Percentiles rank a stretch among this genome's conserved stretches.
Conservation (phyloP, 2,329 filamentous ascomycete species). For the Penicillium sp. region DNA sequence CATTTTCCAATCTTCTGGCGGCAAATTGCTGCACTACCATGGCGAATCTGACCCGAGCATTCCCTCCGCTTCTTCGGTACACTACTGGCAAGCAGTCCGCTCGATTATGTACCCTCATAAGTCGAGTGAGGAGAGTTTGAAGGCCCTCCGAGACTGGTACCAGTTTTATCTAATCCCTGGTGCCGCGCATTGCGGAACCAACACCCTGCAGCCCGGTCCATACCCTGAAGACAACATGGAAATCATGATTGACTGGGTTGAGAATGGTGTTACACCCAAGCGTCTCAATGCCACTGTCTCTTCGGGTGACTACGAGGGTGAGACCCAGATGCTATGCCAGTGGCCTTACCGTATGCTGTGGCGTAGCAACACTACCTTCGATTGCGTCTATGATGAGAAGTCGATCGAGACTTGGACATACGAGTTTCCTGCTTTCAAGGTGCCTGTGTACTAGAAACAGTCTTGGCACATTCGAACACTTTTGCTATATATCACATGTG, state of each 20-base stretch:
- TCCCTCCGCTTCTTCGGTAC: slow-evolving; percentile 55
- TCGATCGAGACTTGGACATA: slow-evolving; percentile 44
- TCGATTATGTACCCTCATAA: slow-evolving; percentile 50
- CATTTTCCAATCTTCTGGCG: slow-evolving; percentile 49
- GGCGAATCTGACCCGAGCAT: slow-evolving; percentile 57
- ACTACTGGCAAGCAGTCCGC: slow-evolving; percentile 57
- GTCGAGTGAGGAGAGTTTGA: slow-evolving; percentile 38
- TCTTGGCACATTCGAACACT: not conserved
- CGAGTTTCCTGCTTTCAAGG: slow-evolving; percentile 39
- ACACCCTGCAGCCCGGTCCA: slow-evolving; percentile 47
- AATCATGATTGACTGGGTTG: slow-evolving; percentile 54
- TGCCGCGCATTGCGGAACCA: slow-evolving; percentile 53
- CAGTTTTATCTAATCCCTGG: slow-evolving; percentile 57
- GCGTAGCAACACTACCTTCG: slow-evolving; percentile 32
- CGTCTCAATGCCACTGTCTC: slow-evolving; percentile 46
- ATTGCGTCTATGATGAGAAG: slow-evolving; percentile 42
- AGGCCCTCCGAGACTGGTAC: slow-evolving; percentile 55
- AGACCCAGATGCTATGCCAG: slow-evolving; percentile 37
- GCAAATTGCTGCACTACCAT: slow-evolving; percentile 61
- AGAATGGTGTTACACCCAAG: slow-evolving; percentile 48
- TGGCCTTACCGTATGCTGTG: slow-evolving; percentile 36
- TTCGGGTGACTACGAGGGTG: slow-evolving; percentile 30
- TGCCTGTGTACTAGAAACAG: slow-evolving; percentile 38
- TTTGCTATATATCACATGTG: not conserved
- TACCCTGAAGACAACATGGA: slow-evolving; percentile 51